These are phyloP conservation scores for Daucus carota DNA, from an alignment of 129 eudicot species.

Conservation along the genomic window DNA sequence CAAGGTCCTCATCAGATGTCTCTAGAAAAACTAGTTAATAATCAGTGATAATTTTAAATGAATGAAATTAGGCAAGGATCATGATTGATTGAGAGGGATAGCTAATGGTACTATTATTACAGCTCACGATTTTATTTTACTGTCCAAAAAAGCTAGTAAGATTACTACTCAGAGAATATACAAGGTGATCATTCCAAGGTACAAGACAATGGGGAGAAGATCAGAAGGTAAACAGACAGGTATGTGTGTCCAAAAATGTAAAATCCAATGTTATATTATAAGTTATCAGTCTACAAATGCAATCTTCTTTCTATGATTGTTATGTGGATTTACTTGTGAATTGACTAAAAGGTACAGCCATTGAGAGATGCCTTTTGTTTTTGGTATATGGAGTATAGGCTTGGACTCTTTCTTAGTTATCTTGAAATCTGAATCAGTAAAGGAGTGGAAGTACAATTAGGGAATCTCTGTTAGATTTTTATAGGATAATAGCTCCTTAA, in stretches of 20 bases:
- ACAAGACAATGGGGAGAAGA: not conserved
- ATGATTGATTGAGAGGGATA: not conserved
- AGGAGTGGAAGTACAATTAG: constrained; percentile 4
- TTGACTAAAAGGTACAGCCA: not conserved
- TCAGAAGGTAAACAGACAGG: not conserved
- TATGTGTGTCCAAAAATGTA: not conserved
- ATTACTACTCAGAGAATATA: not conserved
- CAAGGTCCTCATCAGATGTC: not conserved
- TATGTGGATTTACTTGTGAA: not conserved
- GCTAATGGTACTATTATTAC: not conserved
- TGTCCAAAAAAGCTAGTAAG: not conserved
- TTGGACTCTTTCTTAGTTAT: not conserved
- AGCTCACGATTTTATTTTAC: not conserved
- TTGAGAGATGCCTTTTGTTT: not conserved
- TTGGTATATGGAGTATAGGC: not conserved
- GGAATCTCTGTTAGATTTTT: not conserved
- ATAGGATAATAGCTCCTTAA: not conserved
- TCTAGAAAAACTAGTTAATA: not conserved
- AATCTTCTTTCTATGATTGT: not conserved
- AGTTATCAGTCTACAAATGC: not conserved
- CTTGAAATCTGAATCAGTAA: not conserved
- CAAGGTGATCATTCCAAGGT: constrained; percentile 1
- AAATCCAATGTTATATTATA: not conserved
- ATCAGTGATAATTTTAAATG: not conserved
- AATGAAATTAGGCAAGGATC: not conserved